Evolutionary conservation across 2,329 filamentous ascomycete genomes (phyloP).

Genomic region (Talaromyces sp.): DNA sequence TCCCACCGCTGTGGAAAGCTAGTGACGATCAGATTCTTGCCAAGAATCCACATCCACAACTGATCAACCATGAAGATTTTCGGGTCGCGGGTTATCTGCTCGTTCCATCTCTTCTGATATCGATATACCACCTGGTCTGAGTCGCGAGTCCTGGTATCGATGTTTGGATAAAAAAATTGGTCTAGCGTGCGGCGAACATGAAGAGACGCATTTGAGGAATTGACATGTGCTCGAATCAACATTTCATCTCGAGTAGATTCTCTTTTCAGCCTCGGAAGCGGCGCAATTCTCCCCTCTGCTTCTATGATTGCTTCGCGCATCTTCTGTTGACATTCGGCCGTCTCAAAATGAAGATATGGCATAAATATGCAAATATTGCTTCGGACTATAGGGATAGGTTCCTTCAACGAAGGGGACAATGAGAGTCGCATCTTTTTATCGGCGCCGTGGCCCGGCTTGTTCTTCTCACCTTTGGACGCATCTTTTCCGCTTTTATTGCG

Average conservation of each 20-base stretch:
- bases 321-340: constrained; percentile 46
- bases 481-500: constrained; percentile 20
- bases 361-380: constrained; percentile 43
- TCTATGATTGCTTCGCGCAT: constrained; percentile 52
- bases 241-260: constrained; percentile 26
- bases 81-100: constrained; percentile 34
- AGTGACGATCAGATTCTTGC: constrained; percentile 52
- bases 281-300: constrained; percentile 21
- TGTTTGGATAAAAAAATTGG: constrained; percentile 60
- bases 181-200: constrained; percentile 60
- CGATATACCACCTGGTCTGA: constrained; percentile 60
- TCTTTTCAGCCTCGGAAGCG: constrained; percentile 20
- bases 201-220: constrained; percentile 29
- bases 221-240: constrained; percentile 33
- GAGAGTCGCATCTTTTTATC: constrained; percentile 12
- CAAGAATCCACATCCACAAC: constrained; percentile 60
- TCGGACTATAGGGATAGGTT: background rate
- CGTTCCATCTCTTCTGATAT: constrained; percentile 42
- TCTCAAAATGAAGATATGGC: constrained; percentile 63
- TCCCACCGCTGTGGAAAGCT: constrained; percentile 35
- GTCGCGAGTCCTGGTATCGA: constrained; percentile 53
- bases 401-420: background rate
- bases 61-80: constrained; percentile 66
- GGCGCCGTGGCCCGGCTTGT: constrained; percentile 19
- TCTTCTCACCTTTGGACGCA: constrained; percentile 21